Percentiles rank a stretch among this genome's conserved stretches.
phyloP scores from a whole-genome alignment of 2,329 filamentous ascomycete genomes.

The Pseudocercospora musae region DNA sequence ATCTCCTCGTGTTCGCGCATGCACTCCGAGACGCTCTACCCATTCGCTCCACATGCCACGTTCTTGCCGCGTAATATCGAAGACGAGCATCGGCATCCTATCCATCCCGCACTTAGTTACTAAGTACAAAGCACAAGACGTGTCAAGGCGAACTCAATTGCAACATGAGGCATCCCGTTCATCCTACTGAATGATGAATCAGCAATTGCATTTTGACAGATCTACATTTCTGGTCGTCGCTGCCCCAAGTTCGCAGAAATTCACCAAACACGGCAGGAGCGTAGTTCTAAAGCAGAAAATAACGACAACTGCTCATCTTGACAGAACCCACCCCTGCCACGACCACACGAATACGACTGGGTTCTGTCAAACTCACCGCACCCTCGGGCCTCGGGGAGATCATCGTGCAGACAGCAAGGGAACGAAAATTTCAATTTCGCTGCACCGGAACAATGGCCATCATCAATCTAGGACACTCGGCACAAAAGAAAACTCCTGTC shows the following conservation, averaged over 20 bases:
- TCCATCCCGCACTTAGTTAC: no score
- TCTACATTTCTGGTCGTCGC: no score
- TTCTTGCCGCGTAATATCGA: not conserved
- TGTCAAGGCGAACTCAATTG: not conserved
- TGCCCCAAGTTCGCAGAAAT: no score
- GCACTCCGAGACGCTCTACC: not conserved
- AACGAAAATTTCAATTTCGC: no score
- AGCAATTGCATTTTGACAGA: not conserved
- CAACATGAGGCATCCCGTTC: not conserved
- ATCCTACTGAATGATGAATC: not conserved
- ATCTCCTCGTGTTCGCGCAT: not conserved
- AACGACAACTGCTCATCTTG: not conserved
- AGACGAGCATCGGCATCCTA: not conserved
- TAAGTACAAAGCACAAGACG: no score
- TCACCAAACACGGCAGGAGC: not conserved
- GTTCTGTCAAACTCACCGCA: not conserved
- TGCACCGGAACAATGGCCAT: no score
- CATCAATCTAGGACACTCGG: no score
- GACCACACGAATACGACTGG: not conserved
- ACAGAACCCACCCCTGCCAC: not conserved
- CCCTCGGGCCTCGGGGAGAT: not conserved
- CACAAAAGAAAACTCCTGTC: no score
- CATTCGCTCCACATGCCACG: not conserved
- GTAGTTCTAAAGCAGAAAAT: not conserved
- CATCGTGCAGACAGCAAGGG: not conserved